Percentiles rank a stretch among this genome's conserved stretches.
These are phyloP conservation scores for Anthracocystis setariae DNA, from an alignment of 1,284 basidiomycete species.

Conservation along the genomic window DNA sequence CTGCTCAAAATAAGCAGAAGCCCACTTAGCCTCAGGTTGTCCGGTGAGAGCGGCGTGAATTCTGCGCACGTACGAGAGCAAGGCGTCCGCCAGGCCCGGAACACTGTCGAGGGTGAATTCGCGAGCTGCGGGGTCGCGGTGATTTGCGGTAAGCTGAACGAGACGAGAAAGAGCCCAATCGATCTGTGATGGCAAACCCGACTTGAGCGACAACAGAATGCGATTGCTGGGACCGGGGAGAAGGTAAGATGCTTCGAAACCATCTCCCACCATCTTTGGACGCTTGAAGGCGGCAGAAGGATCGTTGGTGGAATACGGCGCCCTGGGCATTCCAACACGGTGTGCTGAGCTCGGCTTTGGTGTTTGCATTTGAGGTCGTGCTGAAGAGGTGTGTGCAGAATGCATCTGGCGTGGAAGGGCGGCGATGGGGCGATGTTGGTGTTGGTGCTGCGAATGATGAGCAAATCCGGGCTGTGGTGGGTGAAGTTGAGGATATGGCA, in stretches of 20 bases:
- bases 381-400: conserved; percentile 12
- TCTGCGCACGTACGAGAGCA: conserved; percentile 52
- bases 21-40: conserved; percentile 46
- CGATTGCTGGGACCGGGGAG: conserved; percentile 59
- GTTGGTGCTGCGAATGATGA: conserved; percentile 14
- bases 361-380: conserved; percentile 8
- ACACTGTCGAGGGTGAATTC: conserved; percentile 48
- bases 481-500: conserved; percentile 19
- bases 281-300: conserved; percentile 27
- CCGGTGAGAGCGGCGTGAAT: conserved; percentile 51
- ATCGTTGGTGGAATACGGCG: conserved; percentile 8
- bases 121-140: conserved; percentile 29
- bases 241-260: conserved; percentile 49
- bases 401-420: conserved; percentile 31
- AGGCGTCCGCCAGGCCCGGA: conserved; percentile 56
- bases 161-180: conserved; percentile 63
- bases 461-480: conserved; percentile 27
- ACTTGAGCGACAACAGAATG: conserved; percentile 59
- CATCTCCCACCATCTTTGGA: conserved; percentile 34
- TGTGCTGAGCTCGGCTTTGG: conserved; percentile 17
- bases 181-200: conserved; percentile 61
- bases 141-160: conserved; percentile 32
- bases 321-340: conserved; percentile 7
- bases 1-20: conserved; percentile 50
- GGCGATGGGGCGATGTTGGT: conserved; percentile 26